Base-by-base conservation (phyloP, 805 yeast genomes). In the Kluyveromyces dobzhanskii region DNA sequence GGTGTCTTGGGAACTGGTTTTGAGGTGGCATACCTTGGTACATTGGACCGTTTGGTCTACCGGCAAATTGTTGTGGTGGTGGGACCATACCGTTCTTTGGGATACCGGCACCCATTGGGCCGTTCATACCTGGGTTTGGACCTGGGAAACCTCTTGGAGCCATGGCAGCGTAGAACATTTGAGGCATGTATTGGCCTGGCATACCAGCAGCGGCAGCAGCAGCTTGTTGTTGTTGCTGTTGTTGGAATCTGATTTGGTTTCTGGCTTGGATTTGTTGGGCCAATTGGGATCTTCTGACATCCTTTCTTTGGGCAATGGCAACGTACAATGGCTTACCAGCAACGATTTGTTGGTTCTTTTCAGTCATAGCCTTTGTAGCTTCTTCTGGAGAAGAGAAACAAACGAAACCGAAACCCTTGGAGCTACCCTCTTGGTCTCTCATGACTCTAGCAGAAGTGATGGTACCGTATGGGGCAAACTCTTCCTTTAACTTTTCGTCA, bases 221-320 rank as follows among this genome's bases (percentile, higher is more conserved):
- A 35, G 64, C 63, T 21, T 57, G 57, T 32, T 61, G 61, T 50
- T 82, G 77, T 50, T 94, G 94, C 50, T 94, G 94, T 69, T 87
- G 95, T 75, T 90, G 97, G 76, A 87, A 76, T 76, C 97, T 85
- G 82, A 88, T 78, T 71, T 90, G 97, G 78, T 85, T 86, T 75
- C 96, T 85, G 52, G 96, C 97, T 68, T 85, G 94, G 63, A 87
- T 84, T 71, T 92, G 97, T 73, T 92, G 97, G 66, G 86, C 90
- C 65, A 92, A 75, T 74, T 92, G 97, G 56, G 85, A 77, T 65
- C 95, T 83, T 78, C 98, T 87, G 43, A 86, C 95, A 56, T 90
- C 98, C 73, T 86, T 90, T 69, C 95, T 85, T 78, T 92, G 98
- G 55, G 98, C 98, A 61, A 92, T 79, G 45, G 97, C 96, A 69